Conservation (phyloP, 83 land plant genomes). For the Picea mariana region DNA sequence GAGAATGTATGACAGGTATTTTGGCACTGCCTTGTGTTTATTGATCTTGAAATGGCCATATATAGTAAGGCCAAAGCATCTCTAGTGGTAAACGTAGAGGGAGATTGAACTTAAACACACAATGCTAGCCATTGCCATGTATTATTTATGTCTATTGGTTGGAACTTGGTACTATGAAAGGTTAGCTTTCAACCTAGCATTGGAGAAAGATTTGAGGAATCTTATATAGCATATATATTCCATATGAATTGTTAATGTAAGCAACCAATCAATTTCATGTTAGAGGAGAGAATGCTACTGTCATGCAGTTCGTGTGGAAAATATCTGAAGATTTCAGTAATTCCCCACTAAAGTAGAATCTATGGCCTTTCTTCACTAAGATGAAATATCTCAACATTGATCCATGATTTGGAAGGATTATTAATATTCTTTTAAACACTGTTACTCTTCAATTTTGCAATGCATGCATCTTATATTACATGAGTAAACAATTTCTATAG, state of each 20-base stretch:
- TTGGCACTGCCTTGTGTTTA: background rate
- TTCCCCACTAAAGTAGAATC: too few relatives aligned
- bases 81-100: background rate
- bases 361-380: too few relatives aligned
- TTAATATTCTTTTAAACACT: too few relatives aligned
- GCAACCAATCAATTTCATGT: background rate
- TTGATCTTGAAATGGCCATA: background rate
- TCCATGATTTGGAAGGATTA: too few relatives aligned
- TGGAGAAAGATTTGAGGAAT: background rate
- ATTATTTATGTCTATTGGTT: background rate
- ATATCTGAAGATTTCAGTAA: background rate
- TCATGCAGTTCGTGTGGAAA: background rate
- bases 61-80: background rate
- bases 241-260: constrained; percentile 6
- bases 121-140: background rate
- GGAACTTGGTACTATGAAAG: too few relatives aligned
- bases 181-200: background rate
- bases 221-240: background rate
- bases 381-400: too few relatives aligned
- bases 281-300: background rate
- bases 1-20: constrained; percentile 12
- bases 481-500: too few relatives aligned
- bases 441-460: too few relatives aligned
- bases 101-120: background rate
- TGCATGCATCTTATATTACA: too few relatives aligned